phyloP scores from a whole-genome alignment of 2,329 filamentous ascomycete genomes.

The Pezicula radicicola region DNA sequence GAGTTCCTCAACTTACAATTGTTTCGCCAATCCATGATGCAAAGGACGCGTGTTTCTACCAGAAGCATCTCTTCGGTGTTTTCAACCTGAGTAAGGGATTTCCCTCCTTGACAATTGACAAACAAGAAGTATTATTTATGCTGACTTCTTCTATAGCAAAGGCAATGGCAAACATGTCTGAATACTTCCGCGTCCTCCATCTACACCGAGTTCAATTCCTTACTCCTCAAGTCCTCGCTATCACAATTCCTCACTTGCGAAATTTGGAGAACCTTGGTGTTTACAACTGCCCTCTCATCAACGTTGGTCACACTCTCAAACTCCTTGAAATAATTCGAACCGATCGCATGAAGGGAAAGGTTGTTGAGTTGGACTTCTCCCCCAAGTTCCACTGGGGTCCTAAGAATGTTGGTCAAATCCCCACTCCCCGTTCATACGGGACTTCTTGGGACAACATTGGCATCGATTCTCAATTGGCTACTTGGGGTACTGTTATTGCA shows the following conservation, averaged over 20 bases:
- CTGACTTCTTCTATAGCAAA: conserved; percentile 7
- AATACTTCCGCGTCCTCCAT: conserved; percentile 19
- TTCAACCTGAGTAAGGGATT: conserved; percentile 16
- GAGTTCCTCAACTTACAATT: conserved; percentile 7
- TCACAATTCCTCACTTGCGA: conserved; percentile 23
- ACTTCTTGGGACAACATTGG: conserved; percentile 25
- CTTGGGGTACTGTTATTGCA: conserved; percentile 18
- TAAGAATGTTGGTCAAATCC: background rate
- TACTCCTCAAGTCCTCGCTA: conserved; percentile 13
- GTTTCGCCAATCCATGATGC: conserved; percentile 10
- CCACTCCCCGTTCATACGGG: conserved; percentile 15
- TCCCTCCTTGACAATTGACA: background rate
- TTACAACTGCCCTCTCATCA: conserved; percentile 24
- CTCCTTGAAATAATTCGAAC: conserved; percentile 21
- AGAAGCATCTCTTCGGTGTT: conserved; percentile 12
- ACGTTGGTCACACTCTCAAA: conserved; percentile 16
- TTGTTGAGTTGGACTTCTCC: conserved; percentile 23
- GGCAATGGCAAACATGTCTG: conserved; percentile 15
- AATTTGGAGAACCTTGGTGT: conserved; percentile 22
- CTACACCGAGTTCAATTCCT: conserved; percentile 24
- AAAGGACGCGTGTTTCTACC: conserved; percentile 4
- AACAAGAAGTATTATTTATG: background rate
- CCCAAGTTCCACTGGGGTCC: conserved; percentile 22
- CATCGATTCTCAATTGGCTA: conserved; percentile 11
- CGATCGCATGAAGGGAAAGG: conserved; percentile 13